Conservation (phyloP, 2,329 filamentous ascomycete genomes). For the Boeremia lycopersici region DNA sequence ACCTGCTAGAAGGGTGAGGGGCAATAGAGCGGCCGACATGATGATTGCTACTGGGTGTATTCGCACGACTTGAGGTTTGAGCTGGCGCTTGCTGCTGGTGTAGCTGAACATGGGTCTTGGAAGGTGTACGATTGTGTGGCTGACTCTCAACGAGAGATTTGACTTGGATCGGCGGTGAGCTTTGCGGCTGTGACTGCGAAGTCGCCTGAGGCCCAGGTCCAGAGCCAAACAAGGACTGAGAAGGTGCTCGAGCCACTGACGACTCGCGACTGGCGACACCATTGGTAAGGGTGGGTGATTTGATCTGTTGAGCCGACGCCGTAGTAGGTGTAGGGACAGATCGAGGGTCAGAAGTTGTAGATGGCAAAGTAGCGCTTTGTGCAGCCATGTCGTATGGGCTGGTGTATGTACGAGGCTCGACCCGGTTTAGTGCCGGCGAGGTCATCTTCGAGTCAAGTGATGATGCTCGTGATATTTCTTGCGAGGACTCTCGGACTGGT, state of each 20-base stretch:
- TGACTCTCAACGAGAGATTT: conserved; percentile 14
- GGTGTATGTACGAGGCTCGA: conserved; percentile 29
- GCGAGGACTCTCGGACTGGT: conserved; percentile 17
- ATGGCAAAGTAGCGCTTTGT: neutral
- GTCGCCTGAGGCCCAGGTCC: conserved; percentile 27
- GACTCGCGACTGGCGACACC: conserved; percentile 27
- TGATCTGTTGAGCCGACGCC: conserved; percentile 17
- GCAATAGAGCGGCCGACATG: conserved; percentile 31
- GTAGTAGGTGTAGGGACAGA: neutral
- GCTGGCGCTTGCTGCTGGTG: conserved; percentile 25
- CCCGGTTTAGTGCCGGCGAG: conserved; percentile 3
- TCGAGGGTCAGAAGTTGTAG: conserved; percentile 5
- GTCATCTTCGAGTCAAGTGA: conserved; percentile 10
- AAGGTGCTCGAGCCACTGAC: conserved; percentile 23
- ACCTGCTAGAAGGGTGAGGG: conserved; percentile 36
- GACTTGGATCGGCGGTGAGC: conserved; percentile 13
- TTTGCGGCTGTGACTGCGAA: conserved; percentile 17
- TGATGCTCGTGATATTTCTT: conserved; percentile 21
- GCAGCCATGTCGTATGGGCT: conserved; percentile 40
- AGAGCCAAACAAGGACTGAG: conserved; percentile 28
- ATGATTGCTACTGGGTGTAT: conserved; percentile 27
- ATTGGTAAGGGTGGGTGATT: conserved; percentile 22
- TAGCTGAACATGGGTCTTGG: conserved; percentile 22
- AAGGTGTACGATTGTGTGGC: conserved; percentile 18
- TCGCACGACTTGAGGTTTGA: conserved; percentile 31